Evolutionary conservation across 2,329 filamentous ascomycete species (phyloP).

Genomic region (Hymenoscyphus fraxineus): DNA sequence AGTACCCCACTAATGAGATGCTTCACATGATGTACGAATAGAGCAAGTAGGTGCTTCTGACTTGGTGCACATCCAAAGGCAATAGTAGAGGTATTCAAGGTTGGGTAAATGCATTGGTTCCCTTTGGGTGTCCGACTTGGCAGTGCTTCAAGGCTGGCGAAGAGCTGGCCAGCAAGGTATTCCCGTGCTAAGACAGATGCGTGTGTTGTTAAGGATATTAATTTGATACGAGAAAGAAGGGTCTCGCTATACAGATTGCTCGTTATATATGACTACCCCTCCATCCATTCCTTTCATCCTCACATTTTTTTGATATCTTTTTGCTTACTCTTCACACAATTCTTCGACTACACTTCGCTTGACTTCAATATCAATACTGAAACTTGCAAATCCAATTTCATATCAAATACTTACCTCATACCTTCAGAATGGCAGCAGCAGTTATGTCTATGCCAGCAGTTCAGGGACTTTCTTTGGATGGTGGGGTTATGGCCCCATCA

Average conservation of each 20-base stretch:
- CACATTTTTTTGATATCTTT: constrained; percentile 5
- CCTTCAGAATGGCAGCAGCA: constrained; percentile 31
- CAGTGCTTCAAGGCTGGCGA: constrained; percentile 18
- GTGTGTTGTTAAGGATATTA: constrained; percentile 14
- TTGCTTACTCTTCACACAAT: constrained; percentile 9
- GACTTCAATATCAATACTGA: constrained; percentile 13
- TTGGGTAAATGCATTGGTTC: constrained; percentile 17
- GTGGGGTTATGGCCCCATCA: constrained; percentile 34
- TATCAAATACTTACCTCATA: background rate
- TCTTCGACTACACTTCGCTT: constrained; percentile 1
- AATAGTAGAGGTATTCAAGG: constrained; percentile 4
- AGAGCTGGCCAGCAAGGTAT: constrained; percentile 12
- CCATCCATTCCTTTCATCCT: constrained; percentile 8
- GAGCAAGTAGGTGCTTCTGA: constrained; percentile 22
- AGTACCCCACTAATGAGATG: constrained; percentile 19
- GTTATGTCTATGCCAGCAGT: constrained; percentile 29
- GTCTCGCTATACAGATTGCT: constrained; percentile 10
- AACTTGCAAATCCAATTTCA: constrained; percentile 10
- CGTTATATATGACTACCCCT: constrained; percentile 17
- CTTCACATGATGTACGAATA: constrained; percentile 10
- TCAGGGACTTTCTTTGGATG: constrained; percentile 28
- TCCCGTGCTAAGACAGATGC: constrained; percentile 15
- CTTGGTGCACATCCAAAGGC: constrained; percentile 25
- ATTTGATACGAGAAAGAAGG: constrained; percentile 6
- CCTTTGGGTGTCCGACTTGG: constrained; percentile 7